These are phyloP conservation scores for Coniferiporia weirii DNA, from an alignment of 1,284 basidiomycete genomes.

Conservation along the genomic window DNA sequence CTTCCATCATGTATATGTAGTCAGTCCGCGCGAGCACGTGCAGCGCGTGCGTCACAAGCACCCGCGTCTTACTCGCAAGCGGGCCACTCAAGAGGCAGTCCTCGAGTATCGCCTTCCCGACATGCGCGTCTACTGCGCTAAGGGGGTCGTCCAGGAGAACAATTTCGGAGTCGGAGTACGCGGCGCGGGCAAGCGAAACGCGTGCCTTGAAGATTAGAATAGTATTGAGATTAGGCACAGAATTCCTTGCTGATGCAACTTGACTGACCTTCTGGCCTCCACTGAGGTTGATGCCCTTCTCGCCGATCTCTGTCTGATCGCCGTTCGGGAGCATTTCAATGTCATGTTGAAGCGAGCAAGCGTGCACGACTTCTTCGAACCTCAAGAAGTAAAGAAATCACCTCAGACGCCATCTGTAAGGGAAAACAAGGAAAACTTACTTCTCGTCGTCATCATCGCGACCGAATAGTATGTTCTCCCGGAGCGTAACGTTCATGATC, in stretches of 20 bases:
- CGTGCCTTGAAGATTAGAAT: constrained; percentile 53
- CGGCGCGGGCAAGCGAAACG: constrained; percentile 74
- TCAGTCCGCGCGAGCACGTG: constrained; percentile 64
- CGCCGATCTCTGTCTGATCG: constrained; percentile 55
- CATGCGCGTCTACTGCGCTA: constrained; percentile 70
- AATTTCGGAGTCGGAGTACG: constrained; percentile 72
- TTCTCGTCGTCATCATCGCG: constrained; percentile 48
- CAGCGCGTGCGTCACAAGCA: constrained; percentile 74
- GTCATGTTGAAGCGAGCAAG: constrained; percentile 71
- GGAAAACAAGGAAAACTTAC: constrained; percentile 25
- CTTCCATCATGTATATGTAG: constrained; percentile 71
- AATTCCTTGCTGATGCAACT: background rate
- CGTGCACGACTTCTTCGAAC: constrained; percentile 58
- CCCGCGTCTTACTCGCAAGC: constrained; percentile 56
- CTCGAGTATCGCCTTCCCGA: constrained; percentile 56
- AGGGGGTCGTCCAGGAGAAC: constrained; percentile 71
- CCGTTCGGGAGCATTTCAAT: constrained; percentile 70
- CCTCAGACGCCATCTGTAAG: background rate
- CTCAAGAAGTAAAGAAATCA: background rate
- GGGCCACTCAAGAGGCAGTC: constrained; percentile 55
- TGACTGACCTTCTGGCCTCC: constrained; percentile 61
- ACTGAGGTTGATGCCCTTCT: constrained; percentile 50
- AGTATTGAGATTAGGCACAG: constrained; percentile 30
- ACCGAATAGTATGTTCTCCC: constrained; percentile 66
- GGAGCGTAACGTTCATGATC: constrained; percentile 72